phyloP scores from a whole-genome alignment of 2,329 filamentous ascomycete genomes.

The Aspergillus texensis region DNA sequence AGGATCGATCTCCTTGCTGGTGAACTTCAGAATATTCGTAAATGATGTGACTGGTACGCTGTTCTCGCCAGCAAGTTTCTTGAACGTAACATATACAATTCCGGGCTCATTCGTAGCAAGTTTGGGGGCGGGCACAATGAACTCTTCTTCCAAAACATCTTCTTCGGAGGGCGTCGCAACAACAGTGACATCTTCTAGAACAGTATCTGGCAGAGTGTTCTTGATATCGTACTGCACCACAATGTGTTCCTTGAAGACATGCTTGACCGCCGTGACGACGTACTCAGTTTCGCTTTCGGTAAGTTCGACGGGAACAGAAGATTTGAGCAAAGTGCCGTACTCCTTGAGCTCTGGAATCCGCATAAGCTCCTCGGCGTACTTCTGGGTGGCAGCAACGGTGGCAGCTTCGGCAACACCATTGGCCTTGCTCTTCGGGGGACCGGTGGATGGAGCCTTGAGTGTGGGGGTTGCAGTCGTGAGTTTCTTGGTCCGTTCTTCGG shows the following conservation, averaged over 20 bases:
- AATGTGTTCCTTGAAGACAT: conserved; percentile 96
- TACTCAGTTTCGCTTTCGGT: conserved; percentile 98
- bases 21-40: conserved; percentile 93
- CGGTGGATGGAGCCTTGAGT: conserved; percentile 86
- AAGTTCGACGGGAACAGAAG: conserved; percentile 80
- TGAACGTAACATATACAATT: conserved; percentile 93
- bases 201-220: conserved; percentile 89
- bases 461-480: conserved; percentile 89
- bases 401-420: conserved; percentile 74
- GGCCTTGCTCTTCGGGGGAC: conserved; percentile 70
- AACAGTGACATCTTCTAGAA: conserved; percentile 86
- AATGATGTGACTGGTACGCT: conserved; percentile 81
- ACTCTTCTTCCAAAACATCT: conserved; percentile 77
- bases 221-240: conserved; percentile 97
- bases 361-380: conserved; percentile 84
- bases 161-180: conserved; percentile 78
- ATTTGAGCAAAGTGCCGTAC: conserved; percentile 91
- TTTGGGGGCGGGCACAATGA: conserved; percentile 86
- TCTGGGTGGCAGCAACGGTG: conserved; percentile 78
- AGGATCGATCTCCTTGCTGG: conserved; percentile 96
- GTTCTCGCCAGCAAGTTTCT: conserved; percentile 73
- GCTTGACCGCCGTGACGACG: conserved; percentile 89
- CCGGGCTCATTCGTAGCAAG: conserved; percentile 84
- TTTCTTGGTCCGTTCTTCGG: conserved; percentile 96
- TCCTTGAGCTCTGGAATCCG: conserved; percentile 88